phyloP scores from a whole-genome alignment of 139 green algal genomes.

The Coccomyxa sp. region DNA sequence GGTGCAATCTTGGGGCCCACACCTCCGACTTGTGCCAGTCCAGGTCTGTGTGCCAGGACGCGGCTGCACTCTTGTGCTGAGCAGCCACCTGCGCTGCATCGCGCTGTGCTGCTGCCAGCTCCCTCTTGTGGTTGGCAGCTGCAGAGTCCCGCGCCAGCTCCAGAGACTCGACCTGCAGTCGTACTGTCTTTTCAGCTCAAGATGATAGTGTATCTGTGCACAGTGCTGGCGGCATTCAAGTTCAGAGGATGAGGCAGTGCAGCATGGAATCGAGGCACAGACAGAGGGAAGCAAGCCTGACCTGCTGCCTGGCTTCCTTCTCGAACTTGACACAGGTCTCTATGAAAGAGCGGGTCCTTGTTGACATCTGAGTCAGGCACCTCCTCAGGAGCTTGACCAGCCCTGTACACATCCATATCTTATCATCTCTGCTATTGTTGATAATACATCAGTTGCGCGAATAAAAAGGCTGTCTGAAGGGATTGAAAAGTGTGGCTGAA shows the following conservation, averaged over 20 bases:
- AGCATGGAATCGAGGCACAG: no score
- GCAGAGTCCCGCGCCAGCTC: conserved; percentile 50
- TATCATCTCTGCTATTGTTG: neutral
- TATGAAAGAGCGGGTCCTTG: conserved; percentile 42
- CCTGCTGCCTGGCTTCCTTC: conserved; percentile 48
- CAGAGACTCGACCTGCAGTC: conserved; percentile 55
- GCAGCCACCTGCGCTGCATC: conserved; percentile 48
- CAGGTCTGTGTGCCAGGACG: conserved; percentile 47
- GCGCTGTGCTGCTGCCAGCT: conserved; percentile 55
- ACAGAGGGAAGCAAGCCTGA: neutral
- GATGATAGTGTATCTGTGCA: neutral
- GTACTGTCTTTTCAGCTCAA: neutral
- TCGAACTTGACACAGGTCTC: conserved; percentile 53
- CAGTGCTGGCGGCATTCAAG: neutral
- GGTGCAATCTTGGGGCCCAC: neutral
- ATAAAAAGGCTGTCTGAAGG: neutral
- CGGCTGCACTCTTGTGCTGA: conserved; percentile 42
- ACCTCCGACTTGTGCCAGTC: conserved; percentile 54
- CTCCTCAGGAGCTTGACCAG: conserved; percentile 74
- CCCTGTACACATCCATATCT: conserved; percentile 24
- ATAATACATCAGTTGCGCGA: neutral
- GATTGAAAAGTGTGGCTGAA: neutral
- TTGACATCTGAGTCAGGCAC: conserved; percentile 54
- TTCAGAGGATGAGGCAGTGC: neutral
- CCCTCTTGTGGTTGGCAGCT: conserved; percentile 46